Percentiles rank a stretch among this genome's conserved stretches.
These are phyloP conservation scores for Bretziella fagacearum DNA, from an alignment of 2,329 filamentous ascomycete species.

Conservation along the genomic window DNA sequence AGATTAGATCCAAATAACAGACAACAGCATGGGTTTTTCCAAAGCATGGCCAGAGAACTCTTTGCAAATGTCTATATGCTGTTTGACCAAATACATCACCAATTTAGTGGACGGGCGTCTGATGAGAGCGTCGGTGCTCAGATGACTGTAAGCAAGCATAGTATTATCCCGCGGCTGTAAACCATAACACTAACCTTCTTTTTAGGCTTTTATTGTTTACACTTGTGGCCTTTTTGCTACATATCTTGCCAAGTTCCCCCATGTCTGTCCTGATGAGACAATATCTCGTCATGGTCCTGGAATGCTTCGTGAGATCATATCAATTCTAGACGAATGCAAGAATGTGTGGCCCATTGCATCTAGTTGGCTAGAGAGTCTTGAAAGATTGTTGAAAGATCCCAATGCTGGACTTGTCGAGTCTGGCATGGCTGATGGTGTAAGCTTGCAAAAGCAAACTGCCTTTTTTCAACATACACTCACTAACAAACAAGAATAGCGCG, in stretches of 20 bases:
- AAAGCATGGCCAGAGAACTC: not conserved
- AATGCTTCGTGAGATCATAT: constrained; percentile 30
- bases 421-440: constrained; percentile 32
- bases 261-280: constrained; percentile 27
- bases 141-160: constrained; percentile 27
- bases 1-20: not conserved
- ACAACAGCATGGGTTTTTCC: constrained; percentile 4
- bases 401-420: constrained; percentile 22
- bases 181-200: not conserved
- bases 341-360: constrained; percentile 35
- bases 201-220: constrained; percentile 34
- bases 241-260: constrained; percentile 35
- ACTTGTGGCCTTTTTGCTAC: constrained; percentile 36
- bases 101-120: constrained; percentile 29
- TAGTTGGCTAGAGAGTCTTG: constrained; percentile 26
- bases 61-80: constrained; percentile 1
- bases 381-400: constrained; percentile 2
- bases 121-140: constrained; percentile 36
- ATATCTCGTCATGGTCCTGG: constrained; percentile 26
- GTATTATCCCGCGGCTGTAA: not conserved
- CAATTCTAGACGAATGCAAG: constrained; percentile 31
- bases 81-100: constrained; percentile 20
- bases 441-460: too few species aligned
- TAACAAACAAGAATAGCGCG: not conserved
- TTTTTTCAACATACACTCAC: not conserved